A percentile compares a stretch with the other conserved stretches of the same genome.
phyloP scores from a whole-genome alignment of 2,329 filamentous ascomycete genomes.

The Botrytis porri region DNA sequence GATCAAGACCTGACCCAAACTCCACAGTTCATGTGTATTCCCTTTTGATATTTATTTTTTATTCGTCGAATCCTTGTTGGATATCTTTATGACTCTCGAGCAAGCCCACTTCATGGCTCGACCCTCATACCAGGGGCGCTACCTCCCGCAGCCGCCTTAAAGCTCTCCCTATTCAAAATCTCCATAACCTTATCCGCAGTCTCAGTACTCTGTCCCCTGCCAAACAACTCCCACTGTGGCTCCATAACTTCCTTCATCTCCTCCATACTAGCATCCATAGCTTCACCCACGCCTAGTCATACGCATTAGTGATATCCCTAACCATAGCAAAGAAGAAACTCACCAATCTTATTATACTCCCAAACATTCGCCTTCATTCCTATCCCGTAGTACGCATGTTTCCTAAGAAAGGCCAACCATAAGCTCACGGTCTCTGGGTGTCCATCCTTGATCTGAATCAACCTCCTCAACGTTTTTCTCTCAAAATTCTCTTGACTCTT shows the following conservation, averaged over 20 bases:
- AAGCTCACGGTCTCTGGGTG: slow-evolving; percentile 83
- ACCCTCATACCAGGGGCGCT: slow-evolving; percentile 32
- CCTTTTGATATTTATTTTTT: not conserved
- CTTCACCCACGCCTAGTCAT: slow-evolving; percentile 47
- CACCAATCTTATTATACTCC: slow-evolving; percentile 76
- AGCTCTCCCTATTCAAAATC: slow-evolving; percentile 52
- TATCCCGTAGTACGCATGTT: slow-evolving; percentile 91
- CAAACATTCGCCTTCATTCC: slow-evolving; percentile 99
- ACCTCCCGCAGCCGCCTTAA: slow-evolving; percentile 36
- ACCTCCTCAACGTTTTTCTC: slow-evolving; percentile 75
- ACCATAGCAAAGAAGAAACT: slow-evolving; percentile 26
- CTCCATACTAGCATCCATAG: slow-evolving; percentile 50
- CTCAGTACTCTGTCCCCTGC: slow-evolving; percentile 49
- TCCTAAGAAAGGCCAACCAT: slow-evolving; percentile 89
- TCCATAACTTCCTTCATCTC: slow-evolving; percentile 46
- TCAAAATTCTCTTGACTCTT: slow-evolving; percentile 99
- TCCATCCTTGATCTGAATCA: slow-evolving; percentile 92
- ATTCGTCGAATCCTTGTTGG: not conserved
- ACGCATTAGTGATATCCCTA: slow-evolving; percentile 1
- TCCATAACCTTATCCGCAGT: slow-evolving; percentile 57
- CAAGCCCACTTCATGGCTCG: not conserved
- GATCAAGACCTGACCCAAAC: not conserved
- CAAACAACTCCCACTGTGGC: slow-evolving; percentile 55
- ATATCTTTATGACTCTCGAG: not conserved
- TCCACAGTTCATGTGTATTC: slow-evolving; percentile 5